Base-by-base conservation (phyloP, 176 grass and related monocot genomes). In the Tuctoria greenei region DNA sequence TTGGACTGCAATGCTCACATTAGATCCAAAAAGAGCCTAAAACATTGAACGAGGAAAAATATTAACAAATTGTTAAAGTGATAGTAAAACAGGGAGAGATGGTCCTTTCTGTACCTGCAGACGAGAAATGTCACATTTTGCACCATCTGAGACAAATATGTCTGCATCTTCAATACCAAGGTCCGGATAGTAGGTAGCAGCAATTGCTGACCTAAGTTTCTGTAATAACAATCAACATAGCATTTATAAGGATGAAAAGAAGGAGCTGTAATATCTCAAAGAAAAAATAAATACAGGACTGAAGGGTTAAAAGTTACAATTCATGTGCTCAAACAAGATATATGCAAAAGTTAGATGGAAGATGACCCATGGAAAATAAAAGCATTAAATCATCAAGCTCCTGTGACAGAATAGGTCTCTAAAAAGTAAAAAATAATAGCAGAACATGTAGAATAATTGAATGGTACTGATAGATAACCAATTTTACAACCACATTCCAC, bases 81-180 rank as follows among this genome's bases (percentile, higher is more conserved):
- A 74, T 47, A 66, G 9, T 46, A 69, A 25, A 38, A 54, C 55
- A 24, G 2, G 20, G 50, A 40, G 56, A 61, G 64, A 54, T 18
- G 7, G 34, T 65, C 57, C 4, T 23, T 75, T 71, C 34, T 20
- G 38, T 81, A 97, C 95, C 87, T 98, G 95, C 60, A 98, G 77
- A 40, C 95, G 89, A 84, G 95, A 95, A 71, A 98, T 98, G 74
- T 98, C 91, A 88, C 95, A 98, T 86, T 98, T 98, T 24, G 95
- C 95, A 79, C 95, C 91, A 84, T 98, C 95, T 68, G 95, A 98
- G 72, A 98, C 91, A 77, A 95, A 95, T 69, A 98, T 92, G 61
- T 98, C 95, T 17, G 87, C 54, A 73, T 98, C 91, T 35, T 90
- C 77, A 67, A 98, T 95, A 60, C 89, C 95, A 79, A 95, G 88